Evolutionary conservation across 345 rosid genomes (phyloP).

Genomic region (Syzygium aqueum): DNA sequence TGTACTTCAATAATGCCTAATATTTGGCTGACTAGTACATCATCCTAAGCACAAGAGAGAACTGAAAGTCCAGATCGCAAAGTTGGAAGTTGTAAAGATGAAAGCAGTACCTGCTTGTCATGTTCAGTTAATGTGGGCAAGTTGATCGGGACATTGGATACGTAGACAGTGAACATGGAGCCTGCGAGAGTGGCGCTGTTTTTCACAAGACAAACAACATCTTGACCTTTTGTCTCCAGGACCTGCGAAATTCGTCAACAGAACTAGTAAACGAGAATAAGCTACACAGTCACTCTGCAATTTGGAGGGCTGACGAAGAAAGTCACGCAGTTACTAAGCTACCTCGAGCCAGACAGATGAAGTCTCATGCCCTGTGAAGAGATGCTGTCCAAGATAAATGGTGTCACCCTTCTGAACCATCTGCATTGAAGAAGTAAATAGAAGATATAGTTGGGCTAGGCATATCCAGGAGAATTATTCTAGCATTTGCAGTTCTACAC

Average conservation of each 20-base stretch:
- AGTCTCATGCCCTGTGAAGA: conserved; percentile 24
- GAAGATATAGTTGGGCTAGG: not conserved
- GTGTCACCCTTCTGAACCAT: conserved; percentile 22
- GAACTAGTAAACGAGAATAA: not conserved
- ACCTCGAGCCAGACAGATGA: conserved; percentile 30
- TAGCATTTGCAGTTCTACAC: not conserved
- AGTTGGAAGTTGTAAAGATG: not conserved
- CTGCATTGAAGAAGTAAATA: conserved; percentile 4
- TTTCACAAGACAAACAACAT: conserved; percentile 18
- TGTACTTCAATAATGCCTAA: not conserved
- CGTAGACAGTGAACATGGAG: conserved; percentile 14
- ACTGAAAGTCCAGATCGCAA: not conserved
- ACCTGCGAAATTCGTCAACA: conserved; percentile 6
- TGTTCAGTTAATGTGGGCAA: conserved; percentile 21
- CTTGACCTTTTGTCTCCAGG: conserved; percentile 14
- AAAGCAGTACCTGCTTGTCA: conserved; percentile 18
- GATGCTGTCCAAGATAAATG: conserved; percentile 24
- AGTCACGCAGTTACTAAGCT: not conserved
- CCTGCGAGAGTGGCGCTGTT: conserved; percentile 24
- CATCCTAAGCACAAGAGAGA: not conserved
- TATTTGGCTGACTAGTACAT: not conserved
- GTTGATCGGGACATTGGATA: conserved; percentile 10
- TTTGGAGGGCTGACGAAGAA: not conserved
- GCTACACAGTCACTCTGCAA: not conserved
- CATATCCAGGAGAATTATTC: not conserved